Conservation (phyloP, 2,329 filamentous ascomycete genomes). For the Aspergillus sp. region DNA sequence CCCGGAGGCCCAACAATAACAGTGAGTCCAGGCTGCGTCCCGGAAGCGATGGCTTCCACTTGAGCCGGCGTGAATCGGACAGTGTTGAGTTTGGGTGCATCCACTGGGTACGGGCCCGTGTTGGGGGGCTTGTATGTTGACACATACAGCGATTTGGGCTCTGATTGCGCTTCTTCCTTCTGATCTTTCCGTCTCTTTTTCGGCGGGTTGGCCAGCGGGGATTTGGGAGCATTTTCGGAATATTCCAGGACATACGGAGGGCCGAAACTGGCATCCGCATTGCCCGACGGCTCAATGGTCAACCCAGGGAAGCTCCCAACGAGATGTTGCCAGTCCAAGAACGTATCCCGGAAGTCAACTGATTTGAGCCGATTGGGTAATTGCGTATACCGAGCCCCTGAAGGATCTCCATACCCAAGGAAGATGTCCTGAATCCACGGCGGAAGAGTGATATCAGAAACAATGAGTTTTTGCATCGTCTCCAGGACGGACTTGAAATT, state of each 20-base stretch:
- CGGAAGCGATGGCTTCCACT: conserved; percentile 85
- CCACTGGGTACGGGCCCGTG: conserved; percentile 77
- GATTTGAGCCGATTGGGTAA: conserved; percentile 66
- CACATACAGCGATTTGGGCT: conserved; percentile 62
- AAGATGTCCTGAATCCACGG: conserved; percentile 95
- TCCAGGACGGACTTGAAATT: conserved; percentile 93
- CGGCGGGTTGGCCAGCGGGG: conserved; percentile 51
- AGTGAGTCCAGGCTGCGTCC: conserved; percentile 86
- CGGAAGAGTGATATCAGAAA: conserved; percentile 77
- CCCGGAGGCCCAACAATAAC: conserved; percentile 91
- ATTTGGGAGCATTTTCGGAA: conserved; percentile 42
- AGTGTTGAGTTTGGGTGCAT: conserved; percentile 69
- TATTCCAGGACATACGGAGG: conserved; percentile 81
- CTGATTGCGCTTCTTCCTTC: conserved; percentile 55
- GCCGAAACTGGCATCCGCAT: conserved; percentile 62
- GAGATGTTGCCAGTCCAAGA: conserved; percentile 90
- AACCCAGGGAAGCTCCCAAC: conserved; percentile 82
- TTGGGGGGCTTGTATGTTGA: conserved; percentile 86
- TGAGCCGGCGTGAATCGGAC: conserved; percentile 87
- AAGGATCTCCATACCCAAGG: conserved; percentile 89
- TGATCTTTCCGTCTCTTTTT: conserved; percentile 82
- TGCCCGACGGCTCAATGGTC: conserved; percentile 67
- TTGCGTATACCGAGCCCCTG: conserved; percentile 75
- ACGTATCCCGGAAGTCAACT: conserved; percentile 88
- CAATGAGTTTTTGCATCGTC: conserved; percentile 75